Percentiles rank a stretch among this genome's conserved stretches.
These are phyloP conservation scores for Penicillium sp. DNA, from an alignment of 2,329 filamentous ascomycete species.

Conservation along the genomic window DNA sequence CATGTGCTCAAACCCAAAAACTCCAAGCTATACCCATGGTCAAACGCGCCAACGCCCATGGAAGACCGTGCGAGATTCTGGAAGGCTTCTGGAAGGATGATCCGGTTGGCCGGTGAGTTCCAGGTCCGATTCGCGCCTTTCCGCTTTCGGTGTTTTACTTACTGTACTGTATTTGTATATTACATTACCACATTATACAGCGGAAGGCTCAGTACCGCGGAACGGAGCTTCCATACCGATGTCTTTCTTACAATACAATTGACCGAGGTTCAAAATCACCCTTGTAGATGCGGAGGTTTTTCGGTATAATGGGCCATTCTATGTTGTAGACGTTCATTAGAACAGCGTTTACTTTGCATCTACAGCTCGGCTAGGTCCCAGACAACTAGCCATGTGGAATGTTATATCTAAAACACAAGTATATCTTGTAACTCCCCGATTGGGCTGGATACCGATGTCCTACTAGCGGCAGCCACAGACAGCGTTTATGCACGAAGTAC, in stretches of 20 bases:
- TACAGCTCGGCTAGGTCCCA: background rate
- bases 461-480: constrained; percentile 3
- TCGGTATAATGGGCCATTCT: background rate
- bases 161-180: background rate
- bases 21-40: constrained; percentile 17
- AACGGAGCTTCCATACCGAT: background rate
- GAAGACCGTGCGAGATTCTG: constrained; percentile 13
- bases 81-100: constrained; percentile 24
- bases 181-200: background rate
- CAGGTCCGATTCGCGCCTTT: constrained; percentile 3
- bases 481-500: background rate
- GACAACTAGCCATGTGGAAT: background rate
- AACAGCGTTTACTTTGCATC: background rate
- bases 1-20: background rate
- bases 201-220: background rate
- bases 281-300: background rate
- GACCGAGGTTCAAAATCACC: background rate
- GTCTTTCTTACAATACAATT: background rate
- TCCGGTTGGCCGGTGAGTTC: constrained; percentile 15
- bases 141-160: constrained; percentile 4
- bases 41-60: constrained; percentile 4
- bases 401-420: background rate
- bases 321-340: background rate
- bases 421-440: constrained; percentile 2
- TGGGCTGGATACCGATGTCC: background rate